Conservation (phyloP, 768 basidiomycete species). For the Kwoniella botswanensis region DNA sequence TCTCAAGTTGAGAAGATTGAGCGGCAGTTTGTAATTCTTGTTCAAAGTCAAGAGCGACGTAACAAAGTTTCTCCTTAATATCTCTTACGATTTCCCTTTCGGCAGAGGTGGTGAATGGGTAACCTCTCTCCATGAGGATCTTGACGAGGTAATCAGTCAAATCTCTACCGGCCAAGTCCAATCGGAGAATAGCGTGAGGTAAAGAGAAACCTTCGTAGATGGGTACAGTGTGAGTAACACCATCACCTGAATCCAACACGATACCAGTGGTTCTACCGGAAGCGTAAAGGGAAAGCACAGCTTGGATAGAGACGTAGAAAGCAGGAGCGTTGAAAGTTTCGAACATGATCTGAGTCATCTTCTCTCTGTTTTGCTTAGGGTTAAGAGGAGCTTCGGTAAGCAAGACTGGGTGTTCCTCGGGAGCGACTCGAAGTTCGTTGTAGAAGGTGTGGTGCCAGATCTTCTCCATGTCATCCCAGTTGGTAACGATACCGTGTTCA, state of each 20-base stretch:
- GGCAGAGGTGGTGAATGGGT: conserved; percentile 90
- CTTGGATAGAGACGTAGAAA: conserved; percentile 90
- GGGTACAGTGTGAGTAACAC: conserved; percentile 93
- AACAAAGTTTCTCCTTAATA: conserved; percentile 97
- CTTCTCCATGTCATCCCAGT: conserved; percentile 99
- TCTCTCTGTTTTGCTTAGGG: conserved; percentile 90
- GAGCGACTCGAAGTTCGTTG: conserved; percentile 91
- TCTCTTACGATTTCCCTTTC: conserved; percentile 94
- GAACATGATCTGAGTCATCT: conserved; percentile 94
- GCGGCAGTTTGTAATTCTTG: conserved; percentile 90
- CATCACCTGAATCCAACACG: conserved; percentile 94
- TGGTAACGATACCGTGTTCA: conserved; percentile 92
- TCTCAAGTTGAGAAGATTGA: conserved; percentile 85
- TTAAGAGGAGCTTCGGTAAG: conserved; percentile 91
- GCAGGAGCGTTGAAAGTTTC: conserved; percentile 93
- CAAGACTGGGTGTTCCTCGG: conserved; percentile 89
- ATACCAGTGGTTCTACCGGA: conserved; percentile 93
- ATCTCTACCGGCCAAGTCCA: conserved; percentile 91
- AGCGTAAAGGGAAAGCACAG: conserved; percentile 87
- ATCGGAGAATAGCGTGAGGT: conserved; percentile 88
- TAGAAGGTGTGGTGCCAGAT: conserved; percentile 99
- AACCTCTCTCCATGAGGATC: conserved; percentile 77
- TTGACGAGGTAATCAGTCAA: conserved; percentile 66
- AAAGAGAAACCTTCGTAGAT: conserved; percentile 93
- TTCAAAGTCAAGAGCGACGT: conserved; percentile 92